phyloP scores from a whole-genome alignment of 495 filamentous ascomycete genomes.

The Pseudevernia furfuracea region DNA sequence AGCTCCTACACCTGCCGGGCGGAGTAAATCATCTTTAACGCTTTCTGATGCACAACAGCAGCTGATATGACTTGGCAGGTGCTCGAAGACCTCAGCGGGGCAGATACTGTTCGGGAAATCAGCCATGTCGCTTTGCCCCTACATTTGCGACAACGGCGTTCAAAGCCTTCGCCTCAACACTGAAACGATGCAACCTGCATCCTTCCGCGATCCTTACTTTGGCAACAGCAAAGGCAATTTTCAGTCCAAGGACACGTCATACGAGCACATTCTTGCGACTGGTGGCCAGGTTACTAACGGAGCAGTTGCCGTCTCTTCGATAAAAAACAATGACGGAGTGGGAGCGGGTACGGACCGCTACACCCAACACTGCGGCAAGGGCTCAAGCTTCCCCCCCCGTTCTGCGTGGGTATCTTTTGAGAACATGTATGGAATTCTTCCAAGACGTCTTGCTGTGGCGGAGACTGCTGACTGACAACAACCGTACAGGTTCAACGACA shows the following conservation, averaged over 20 bases:
- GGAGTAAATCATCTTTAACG: background rate
- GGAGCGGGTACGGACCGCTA: conserved; percentile 12
- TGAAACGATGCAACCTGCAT: background rate
- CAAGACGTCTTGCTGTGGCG: background rate
- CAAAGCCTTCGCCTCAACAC: background rate
- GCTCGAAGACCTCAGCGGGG: background rate
- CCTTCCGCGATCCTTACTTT: background rate
- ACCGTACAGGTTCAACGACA: conserved; percentile 35
- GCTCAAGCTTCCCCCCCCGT: conserved; percentile 13
- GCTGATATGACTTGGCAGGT: background rate
- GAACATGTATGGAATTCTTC: conserved; percentile 12
- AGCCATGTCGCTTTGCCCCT: background rate
- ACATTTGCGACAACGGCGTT: background rate
- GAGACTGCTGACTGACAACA: background rate
- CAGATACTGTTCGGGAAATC: background rate
- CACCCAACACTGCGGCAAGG: conserved; percentile 17
- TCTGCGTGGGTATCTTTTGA: conserved; percentile 22
- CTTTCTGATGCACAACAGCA: background rate
- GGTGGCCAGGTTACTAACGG: background rate
- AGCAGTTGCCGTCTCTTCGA: background rate
- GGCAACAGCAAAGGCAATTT: background rate
- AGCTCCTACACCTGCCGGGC: background rate
- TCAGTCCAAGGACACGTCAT: background rate
- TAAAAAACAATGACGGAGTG: conserved; percentile 11
- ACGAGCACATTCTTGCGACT: background rate